These are phyloP conservation scores for Acanthamoeba lenticulata DNA, from an alignment of 208 protist genomes.

Conservation along the genomic window DNA sequence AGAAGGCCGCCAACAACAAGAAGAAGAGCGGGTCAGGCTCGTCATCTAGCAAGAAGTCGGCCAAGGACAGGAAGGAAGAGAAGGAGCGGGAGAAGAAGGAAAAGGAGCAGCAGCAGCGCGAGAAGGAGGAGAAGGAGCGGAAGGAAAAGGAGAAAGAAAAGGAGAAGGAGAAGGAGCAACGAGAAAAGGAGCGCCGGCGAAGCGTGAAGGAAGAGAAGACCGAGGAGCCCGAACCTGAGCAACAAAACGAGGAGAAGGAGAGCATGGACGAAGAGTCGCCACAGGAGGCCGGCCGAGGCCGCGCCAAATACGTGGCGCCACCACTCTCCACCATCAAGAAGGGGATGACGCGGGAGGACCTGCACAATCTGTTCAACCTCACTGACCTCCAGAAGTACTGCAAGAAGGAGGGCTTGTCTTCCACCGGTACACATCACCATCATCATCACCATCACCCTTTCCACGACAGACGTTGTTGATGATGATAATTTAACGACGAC, in stretches of 20 bases:
- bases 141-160: neutral
- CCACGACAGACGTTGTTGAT: too few relatives aligned
- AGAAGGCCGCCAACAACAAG: neutral
- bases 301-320: slow-evolving; percentile 47
- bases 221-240: neutral
- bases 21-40: neutral
- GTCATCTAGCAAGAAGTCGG: neutral
- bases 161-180: neutral
- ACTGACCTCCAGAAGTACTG: slow-evolving; percentile 60
- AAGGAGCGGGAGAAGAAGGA: neutral
- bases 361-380: slow-evolving; percentile 49
- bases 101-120: neutral
- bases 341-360: slow-evolving; percentile 48
- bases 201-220: neutral
- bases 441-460: neutral
- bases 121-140: slow-evolving; percentile 7
- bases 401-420: neutral
- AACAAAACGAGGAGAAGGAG: neutral
- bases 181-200: neutral
- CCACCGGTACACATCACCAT: neutral
- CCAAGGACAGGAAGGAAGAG: neutral
- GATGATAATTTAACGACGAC: neutral
- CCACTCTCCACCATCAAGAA: slow-evolving; percentile 67
- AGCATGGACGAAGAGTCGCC: slow-evolving; percentile 27
- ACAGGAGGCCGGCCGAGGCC: slow-evolving; percentile 11